Conservation (phyloP, 106 monocot genomes). For the Apostasia shenzhenica region DNA sequence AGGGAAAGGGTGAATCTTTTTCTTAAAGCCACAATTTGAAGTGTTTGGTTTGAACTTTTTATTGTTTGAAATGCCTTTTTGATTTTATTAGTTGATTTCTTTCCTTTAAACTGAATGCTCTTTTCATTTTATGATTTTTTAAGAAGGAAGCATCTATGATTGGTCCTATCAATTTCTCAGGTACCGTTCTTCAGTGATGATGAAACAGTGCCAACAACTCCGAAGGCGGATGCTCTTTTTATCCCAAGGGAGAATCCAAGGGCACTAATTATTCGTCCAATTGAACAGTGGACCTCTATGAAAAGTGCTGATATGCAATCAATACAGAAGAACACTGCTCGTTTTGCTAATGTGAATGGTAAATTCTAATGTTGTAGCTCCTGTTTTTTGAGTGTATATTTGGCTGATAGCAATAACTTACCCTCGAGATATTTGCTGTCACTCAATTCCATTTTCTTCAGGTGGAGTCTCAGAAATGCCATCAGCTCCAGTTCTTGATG, state of each 20-base stretch:
- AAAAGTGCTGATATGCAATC: constrained; percentile 16
- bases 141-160: neutral
- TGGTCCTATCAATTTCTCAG: constrained; percentile 23
- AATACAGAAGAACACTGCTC: constrained; percentile 19
- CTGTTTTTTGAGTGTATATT: neutral
- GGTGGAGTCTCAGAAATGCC: constrained; percentile 24
- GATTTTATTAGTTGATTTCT: neutral
- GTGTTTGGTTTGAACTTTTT: neutral
- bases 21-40: neutral
- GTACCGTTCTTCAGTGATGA: constrained; percentile 79
- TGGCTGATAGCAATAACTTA: neutral
- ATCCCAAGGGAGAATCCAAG: constrained; percentile 95
- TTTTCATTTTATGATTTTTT: neutral
- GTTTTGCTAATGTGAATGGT: constrained; percentile 55
- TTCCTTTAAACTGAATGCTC: neutral
- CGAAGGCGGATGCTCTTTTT: constrained; percentile 92
- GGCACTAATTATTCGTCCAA: constrained; percentile 67
- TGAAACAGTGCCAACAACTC: constrained; percentile 54
- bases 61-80: neutral
- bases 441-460: constrained; percentile 12
- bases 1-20: constrained; percentile 49
- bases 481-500: constrained; percentile 30
- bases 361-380: constrained; percentile 10
- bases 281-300: constrained; percentile 70
- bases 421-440: neutral